Conservation (phyloP, 163 green algal species). For the Scenedesmus sp. region DNA sequence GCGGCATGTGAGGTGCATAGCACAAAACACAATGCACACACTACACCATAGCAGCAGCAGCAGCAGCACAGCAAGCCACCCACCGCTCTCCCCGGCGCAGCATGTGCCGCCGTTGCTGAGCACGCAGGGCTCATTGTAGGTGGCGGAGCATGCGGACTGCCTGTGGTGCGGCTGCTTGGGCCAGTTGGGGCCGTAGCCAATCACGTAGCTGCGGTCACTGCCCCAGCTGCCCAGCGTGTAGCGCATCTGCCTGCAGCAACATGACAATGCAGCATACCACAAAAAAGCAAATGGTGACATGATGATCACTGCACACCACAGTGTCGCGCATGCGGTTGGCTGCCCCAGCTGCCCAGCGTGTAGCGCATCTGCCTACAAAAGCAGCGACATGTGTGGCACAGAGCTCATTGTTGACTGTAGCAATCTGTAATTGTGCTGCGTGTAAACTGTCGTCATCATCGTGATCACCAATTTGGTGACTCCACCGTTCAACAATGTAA, state of each 20-base stretch:
- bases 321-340: too few relatives aligned
- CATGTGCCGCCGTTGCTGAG: conserved; percentile 27
- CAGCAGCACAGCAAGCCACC: neutral
- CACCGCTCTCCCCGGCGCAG: conserved; percentile 32
- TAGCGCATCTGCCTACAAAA: conserved; percentile 39
- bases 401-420: too few relatives aligned
- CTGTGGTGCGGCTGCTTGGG: conserved; percentile 35
- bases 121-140: conserved; percentile 5
- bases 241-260: conserved; percentile 23
- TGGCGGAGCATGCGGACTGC: conserved; percentile 1
- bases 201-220: conserved; percentile 21
- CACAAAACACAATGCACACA: neutral
- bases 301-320: neutral
- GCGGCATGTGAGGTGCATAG: neutral
- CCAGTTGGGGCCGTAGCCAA: conserved; percentile 40
- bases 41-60: neutral
- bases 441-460: too few relatives aligned
- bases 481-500: neutral
- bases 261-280: neutral
- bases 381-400: neutral
- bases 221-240: conserved; percentile 28
- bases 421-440: too few relatives aligned
- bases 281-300: neutral
- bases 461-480: too few relatives aligned
- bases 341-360: conserved; percentile 21